Percentiles rank a stretch among this genome's conserved stretches.
Evolutionary conservation across 2,329 filamentous ascomycete species (phyloP).

Genomic region (Ophiostoma sp.): DNA sequence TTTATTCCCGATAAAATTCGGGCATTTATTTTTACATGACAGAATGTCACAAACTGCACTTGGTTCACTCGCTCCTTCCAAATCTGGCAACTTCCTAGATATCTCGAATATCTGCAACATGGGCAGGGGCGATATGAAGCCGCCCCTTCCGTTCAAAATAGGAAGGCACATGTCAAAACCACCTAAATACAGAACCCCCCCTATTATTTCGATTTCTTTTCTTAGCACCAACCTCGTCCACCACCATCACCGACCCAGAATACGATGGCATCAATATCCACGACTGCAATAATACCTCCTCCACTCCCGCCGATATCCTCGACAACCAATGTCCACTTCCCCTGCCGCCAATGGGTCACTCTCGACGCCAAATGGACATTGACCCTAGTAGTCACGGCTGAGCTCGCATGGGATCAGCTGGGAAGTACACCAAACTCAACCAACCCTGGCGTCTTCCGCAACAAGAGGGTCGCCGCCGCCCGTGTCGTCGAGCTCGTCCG

Average conservation of each 20-base stretch:
- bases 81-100: neutral
- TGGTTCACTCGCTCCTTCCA: neutral
- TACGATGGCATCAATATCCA: neutral
- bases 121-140: neutral
- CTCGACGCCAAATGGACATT: constrained; percentile 20
- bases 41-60: neutral
- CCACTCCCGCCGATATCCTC: neutral
- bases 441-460: constrained; percentile 18
- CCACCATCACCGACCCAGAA: too few species aligned
- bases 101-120: neutral
- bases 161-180: neutral
- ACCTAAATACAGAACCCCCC: too few species aligned
- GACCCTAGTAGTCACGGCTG: constrained; percentile 22
- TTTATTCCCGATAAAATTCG: too few species aligned
- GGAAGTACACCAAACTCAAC: neutral
- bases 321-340: constrained; percentile 16
- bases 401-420: constrained; percentile 25
- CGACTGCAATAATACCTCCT: neutral
- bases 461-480: constrained; percentile 17
- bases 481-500: constrained; percentile 28
- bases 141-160: neutral
- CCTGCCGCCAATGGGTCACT: constrained; percentile 15
- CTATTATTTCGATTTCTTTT: neutral
- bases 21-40: neutral
- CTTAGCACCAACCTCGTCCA: neutral